Evolutionary conservation across 768 basidiomycete genomes (phyloP).

Genomic region (Boletus fagicola): DNA sequence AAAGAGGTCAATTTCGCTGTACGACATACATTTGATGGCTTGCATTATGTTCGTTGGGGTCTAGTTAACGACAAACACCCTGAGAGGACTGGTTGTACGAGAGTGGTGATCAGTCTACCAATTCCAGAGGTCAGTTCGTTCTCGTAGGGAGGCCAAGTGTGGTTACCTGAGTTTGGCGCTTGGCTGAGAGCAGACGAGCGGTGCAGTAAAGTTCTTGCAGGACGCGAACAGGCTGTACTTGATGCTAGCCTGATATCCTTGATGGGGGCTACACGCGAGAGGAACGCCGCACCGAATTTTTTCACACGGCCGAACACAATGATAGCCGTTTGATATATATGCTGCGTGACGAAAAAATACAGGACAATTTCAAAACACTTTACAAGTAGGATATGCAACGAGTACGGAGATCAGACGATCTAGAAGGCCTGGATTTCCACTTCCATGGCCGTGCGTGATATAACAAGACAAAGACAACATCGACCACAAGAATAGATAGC

Average conservation of each 20-base stretch:
- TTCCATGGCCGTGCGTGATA: slow-evolving; percentile 14
- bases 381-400: slow-evolving; percentile 32
- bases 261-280: slow-evolving; percentile 22
- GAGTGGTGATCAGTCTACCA: slow-evolving; percentile 18
- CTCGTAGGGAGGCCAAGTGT: neutral
- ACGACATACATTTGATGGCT: slow-evolving; percentile 83
- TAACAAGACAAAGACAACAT: slow-evolving; percentile 14
- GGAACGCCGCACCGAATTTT: slow-evolving; percentile 19
- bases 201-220: slow-evolving; percentile 2
- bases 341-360: slow-evolving; percentile 22
- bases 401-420: slow-evolving; percentile 9
- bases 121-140: slow-evolving; percentile 11
- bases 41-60: slow-evolving; percentile 53
- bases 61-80: slow-evolving; percentile 14
- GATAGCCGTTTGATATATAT: neutral
- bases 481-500: slow-evolving; percentile 25
- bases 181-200: neutral
- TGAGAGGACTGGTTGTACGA: slow-evolving; percentile 12
- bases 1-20: slow-evolving; percentile 8
- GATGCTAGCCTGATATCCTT: slow-evolving; percentile 31
- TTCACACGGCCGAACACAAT: slow-evolving; percentile 22
- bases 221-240: slow-evolving; percentile 22
- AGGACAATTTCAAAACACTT: slow-evolving; percentile 30
- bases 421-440: slow-evolving; percentile 1
- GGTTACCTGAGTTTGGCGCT: slow-evolving; percentile 5